A percentile compares a stretch with the other conserved stretches of the same genome.
Evolutionary conservation across 2,329 filamentous ascomycete species (phyloP).

Genomic region (Didymella keratinophila): DNA sequence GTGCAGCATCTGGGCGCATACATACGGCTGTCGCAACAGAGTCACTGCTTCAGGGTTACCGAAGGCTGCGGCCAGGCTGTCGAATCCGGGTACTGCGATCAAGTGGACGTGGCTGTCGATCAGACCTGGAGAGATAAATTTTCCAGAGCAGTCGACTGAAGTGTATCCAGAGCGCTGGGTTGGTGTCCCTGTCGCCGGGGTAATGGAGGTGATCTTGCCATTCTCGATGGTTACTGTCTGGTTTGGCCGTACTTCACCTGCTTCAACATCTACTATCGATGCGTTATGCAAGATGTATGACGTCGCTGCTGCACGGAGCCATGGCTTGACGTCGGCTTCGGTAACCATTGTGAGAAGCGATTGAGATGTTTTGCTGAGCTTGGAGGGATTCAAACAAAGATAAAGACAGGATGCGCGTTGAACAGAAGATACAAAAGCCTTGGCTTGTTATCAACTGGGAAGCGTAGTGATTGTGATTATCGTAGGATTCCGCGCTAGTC

Average conservation of each 20-base stretch:
- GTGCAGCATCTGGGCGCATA: conserved; percentile 14
- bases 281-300: conserved; percentile 12
- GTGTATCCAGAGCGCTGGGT: neutral
- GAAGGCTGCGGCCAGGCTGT: neutral
- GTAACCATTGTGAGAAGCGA: conserved; percentile 1
- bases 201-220: conserved; percentile 4
- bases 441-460: neutral
- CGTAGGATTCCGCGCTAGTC: neutral
- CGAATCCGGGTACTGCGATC: conserved; percentile 22
- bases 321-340: conserved; percentile 15
- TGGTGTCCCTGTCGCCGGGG: neutral
- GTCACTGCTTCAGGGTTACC: conserved; percentile 5
- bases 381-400: neutral
- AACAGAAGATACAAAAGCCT: neutral
- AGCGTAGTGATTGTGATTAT: neutral
- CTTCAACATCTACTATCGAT: conserved; percentile 4
- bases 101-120: conserved; percentile 55
- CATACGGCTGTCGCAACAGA: conserved; percentile 12
- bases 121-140: conserved; percentile 60
- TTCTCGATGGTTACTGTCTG: conserved; percentile 1
- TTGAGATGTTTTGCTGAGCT: neutral
- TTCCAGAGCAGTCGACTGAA: conserved; percentile 52
- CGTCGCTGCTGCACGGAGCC: conserved; percentile 5
- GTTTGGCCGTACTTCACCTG: neutral
- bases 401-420: neutral